These are phyloP conservation scores for Xylaria bambusicola DNA, from an alignment of 495 filamentous ascomycete species.

Conservation along the genomic window DNA sequence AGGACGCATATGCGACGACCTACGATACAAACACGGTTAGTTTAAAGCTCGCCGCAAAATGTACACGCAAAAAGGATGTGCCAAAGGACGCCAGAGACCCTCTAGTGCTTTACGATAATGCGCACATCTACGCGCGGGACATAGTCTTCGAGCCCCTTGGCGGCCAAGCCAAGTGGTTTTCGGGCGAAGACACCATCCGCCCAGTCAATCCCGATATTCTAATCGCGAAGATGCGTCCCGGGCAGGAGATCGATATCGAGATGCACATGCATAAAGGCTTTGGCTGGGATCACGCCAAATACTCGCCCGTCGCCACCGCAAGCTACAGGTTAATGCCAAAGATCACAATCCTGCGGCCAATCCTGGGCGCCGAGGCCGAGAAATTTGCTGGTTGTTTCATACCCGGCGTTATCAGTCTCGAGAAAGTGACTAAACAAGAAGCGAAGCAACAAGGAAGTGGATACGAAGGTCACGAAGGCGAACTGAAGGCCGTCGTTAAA, in stretches of 20 bases:
- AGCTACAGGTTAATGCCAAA: conserved; percentile 86
- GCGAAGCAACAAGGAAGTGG: conserved; percentile 60
- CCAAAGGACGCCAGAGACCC: conserved; percentile 74
- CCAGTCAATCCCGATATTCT: conserved; percentile 91
- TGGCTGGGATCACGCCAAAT: conserved; percentile 95
- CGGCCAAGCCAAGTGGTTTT: conserved; percentile 69
- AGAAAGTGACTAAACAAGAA: conserved; percentile 69
- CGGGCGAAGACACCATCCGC: conserved; percentile 61
- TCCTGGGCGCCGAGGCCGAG: conserved; percentile 79
- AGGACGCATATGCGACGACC: conserved; percentile 40
- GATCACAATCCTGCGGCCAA: conserved; percentile 79
- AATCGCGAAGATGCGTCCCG: conserved; percentile 90
- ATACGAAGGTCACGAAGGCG: conserved; percentile 70
- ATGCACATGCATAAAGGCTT: conserved; percentile 93
- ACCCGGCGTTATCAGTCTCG: conserved; percentile 79
- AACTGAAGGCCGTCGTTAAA: conserved; percentile 82
- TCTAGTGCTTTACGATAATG: conserved; percentile 76
- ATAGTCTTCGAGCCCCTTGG: conserved; percentile 75
- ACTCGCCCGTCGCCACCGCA: conserved; percentile 93
- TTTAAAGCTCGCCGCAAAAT: conserved; percentile 70
- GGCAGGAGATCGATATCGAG: conserved; percentile 78
- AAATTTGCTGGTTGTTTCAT: conserved; percentile 94
- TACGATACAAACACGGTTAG: conserved; percentile 81
- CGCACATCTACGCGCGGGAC: conserved; percentile 83
- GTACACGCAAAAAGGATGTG: conserved; percentile 73